A percentile compares a stretch with the other conserved stretches of the same genome.
phyloP scores from a whole-genome alignment of 2,329 filamentous ascomycete genomes.

The Lasiodiplodia citricola region DNA sequence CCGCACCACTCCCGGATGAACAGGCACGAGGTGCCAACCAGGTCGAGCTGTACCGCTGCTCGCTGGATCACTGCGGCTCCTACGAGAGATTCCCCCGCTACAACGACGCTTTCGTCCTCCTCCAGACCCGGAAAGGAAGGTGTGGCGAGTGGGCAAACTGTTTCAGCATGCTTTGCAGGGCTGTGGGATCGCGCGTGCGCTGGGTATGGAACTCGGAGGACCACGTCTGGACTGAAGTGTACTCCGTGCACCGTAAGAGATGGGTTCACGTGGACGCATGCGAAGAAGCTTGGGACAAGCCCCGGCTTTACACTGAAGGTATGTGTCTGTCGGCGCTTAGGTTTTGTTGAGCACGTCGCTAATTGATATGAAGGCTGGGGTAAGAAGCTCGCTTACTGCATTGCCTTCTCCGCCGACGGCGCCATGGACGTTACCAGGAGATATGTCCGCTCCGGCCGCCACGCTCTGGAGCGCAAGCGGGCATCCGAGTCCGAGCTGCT shows the following conservation, averaged over 20 bases:
- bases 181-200: constrained; percentile 85
- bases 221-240: constrained; percentile 97
- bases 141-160: constrained; percentile 98
- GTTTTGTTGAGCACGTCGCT: constrained; percentile 27
- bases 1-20: constrained; percentile 85
- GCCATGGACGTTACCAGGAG: constrained; percentile 71
- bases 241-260: constrained; percentile 88
- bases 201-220: constrained; percentile 99
- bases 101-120: constrained; percentile 89
- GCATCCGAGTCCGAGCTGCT: constrained; percentile 89
- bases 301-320: constrained; percentile 87
- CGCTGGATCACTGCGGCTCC: constrained; percentile 72
- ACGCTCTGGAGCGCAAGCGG: constrained; percentile 75
- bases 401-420: constrained; percentile 93
- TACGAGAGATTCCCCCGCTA: constrained; percentile 93
- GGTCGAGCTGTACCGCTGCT: constrained; percentile 91
- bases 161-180: constrained; percentile 97
- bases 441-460: constrained; percentile 72
- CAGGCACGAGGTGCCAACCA: constrained; percentile 83
- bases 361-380: constrained; percentile 70
- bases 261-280: constrained; percentile 98
- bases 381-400: constrained; percentile 95
- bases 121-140: constrained; percentile 85
- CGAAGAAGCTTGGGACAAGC: constrained; percentile 94
- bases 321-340: constrained; percentile 37